Conservation (phyloP, 257 asterid genomes). For the Asclepias syriaca region DNA sequence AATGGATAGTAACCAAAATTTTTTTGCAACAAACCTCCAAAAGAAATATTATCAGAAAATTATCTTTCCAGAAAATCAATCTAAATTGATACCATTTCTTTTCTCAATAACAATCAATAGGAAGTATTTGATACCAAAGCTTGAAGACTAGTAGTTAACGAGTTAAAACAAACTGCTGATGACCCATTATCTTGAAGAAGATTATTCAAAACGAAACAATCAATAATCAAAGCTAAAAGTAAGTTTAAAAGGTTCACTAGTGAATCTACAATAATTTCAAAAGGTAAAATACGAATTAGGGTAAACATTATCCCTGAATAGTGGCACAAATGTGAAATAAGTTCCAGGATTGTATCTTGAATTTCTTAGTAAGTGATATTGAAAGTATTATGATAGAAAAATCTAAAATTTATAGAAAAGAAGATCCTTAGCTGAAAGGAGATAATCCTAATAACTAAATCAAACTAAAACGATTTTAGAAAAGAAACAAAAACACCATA, state of each 20-base stretch:
- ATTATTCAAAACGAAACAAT: neutral
- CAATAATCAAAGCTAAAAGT: neutral
- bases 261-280: neutral
- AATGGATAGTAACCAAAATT: neutral
- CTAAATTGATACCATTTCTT: neutral
- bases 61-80: neutral
- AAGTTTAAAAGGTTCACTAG: neutral
- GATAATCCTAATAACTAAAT: neutral
- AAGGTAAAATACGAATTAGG: neutral
- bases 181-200: neutral
- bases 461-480: neutral
- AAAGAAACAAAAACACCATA: conserved; percentile 23
- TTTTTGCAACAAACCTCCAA: neutral
- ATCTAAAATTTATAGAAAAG: neutral
- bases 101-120: neutral
- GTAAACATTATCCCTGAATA: neutral
- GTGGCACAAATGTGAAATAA: neutral
- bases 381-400: neutral
- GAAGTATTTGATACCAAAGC: neutral
- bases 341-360: neutral
- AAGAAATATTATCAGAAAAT: neutral
- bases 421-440: neutral
- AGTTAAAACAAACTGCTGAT: neutral
- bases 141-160: neutral
- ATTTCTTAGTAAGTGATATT: neutral